These are phyloP conservation scores for Penicillium ochrochloron DNA, from an alignment of 495 filamentous ascomycete species.

Conservation along the genomic window DNA sequence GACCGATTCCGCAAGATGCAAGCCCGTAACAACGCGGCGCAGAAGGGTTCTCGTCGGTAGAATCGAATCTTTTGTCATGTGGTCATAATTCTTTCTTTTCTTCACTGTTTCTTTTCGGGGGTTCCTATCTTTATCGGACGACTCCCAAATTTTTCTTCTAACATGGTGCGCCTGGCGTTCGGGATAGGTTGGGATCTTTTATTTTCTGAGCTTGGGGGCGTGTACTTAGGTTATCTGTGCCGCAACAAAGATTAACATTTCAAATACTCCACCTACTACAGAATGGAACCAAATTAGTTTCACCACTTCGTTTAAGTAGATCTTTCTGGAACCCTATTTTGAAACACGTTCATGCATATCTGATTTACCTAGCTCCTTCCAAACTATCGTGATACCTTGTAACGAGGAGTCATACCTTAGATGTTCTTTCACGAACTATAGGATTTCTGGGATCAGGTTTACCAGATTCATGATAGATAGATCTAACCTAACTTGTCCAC, in stretches of 20 bases:
- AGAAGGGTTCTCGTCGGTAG: constrained; percentile 50
- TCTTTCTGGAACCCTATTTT: too few relatives aligned
- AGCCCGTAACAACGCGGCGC: constrained; percentile 62
- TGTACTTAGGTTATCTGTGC: constrained; percentile 18
- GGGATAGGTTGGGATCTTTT: constrained; percentile 25
- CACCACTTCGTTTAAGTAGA: too few relatives aligned
- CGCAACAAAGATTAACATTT: constrained; percentile 13
- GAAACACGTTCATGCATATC: too few relatives aligned
- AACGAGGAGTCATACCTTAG: too few relatives aligned
- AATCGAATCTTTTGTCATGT: constrained; percentile 5
- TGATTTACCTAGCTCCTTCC: too few relatives aligned
- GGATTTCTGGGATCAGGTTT: too few relatives aligned
- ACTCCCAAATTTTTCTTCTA: constrained; percentile 9
- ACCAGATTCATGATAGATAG: too few relatives aligned
- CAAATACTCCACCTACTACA: too few relatives aligned
- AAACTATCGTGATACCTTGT: too few relatives aligned
- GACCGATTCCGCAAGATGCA: constrained; percentile 85
- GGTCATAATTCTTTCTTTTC: constrained; percentile 5
- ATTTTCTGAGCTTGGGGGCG: constrained; percentile 18
- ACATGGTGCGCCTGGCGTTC: constrained; percentile 24
- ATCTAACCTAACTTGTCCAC: too few relatives aligned
- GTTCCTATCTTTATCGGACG: neutral
- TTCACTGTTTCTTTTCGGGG: constrained; percentile 10
- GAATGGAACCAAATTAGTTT: too few relatives aligned
- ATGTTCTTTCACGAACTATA: too few relatives aligned